phyloP scores from a whole-genome alignment of 331 rosid genomes.

The Pyracantha coccinea region DNA sequence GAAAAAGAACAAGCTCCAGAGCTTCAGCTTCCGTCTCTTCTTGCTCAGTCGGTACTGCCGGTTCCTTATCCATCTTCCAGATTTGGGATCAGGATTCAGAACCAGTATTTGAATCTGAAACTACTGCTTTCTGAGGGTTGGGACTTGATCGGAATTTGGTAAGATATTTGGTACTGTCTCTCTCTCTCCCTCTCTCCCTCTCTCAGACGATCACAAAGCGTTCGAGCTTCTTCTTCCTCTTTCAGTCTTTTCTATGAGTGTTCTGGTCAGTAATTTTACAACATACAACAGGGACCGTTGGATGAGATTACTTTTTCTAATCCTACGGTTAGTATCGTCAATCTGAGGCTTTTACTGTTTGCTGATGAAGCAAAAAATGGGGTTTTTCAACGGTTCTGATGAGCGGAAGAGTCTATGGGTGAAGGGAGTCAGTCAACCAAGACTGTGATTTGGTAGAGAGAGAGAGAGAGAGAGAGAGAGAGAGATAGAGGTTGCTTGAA shows the following conservation, averaged over 20 bases:
- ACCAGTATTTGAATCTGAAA: not conserved
- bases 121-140: not conserved
- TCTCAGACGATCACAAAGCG: too few relatives aligned
- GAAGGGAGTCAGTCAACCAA: not conserved
- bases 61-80: constrained; percentile 54
- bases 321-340: not conserved
- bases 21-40: constrained; percentile 51
- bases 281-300: not conserved
- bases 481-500: too few relatives aligned
- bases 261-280: not conserved
- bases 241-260: not conserved
- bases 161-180: not conserved
- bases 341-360: not conserved
- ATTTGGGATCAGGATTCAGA: constrained; percentile 9
- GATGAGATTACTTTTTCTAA: not conserved
- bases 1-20: constrained; percentile 82
- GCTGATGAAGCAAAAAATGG: not conserved
- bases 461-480: too few relatives aligned
- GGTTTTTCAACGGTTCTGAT: not conserved
- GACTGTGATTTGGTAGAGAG: too few relatives aligned
- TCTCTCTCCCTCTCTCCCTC: not conserved
- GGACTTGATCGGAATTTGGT: constrained; percentile 6
- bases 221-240: not conserved
- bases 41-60: constrained; percentile 28
- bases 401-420: not conserved